Evolutionary conservation across 2,329 filamentous ascomycete genomes (phyloP), one percentile per base, ranked within the genome.

Genomic region (Scytalidium lignicola): DNA sequence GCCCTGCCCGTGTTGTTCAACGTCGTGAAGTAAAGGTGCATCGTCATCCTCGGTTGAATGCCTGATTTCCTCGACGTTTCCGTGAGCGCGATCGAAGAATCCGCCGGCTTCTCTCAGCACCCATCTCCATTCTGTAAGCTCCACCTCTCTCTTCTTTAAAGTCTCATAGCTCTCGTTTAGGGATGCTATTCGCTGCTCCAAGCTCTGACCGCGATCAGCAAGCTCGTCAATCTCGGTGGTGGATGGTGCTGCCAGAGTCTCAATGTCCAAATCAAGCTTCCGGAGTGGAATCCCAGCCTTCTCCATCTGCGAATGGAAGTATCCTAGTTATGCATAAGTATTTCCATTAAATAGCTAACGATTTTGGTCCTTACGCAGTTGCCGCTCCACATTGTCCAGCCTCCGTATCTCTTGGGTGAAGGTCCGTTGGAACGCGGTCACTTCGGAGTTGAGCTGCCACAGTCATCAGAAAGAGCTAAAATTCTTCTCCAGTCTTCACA

Each of bases 111-210:
- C 93, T 56, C 90, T 85, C 51, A 99, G 73, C 46, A 99, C 95
- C 90, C 92, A 97, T 64, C 95, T 87, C 93, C 93, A 97, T 73
- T 99, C 93, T 10, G 88, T 95, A 62, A 99, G 77, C 68, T 99
- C 93, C 52, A 95, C 89, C 74, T 97, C 93, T 50, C 92, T 85
- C 75, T 93, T 96, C 81, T 97, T 97, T 68, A 99, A 73, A 15
- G 90, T 96, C 74, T 99, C 93, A 70, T 99, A 97, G 74, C 91
- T 97, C 66, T 97, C 93, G 67, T 97, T 97, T 54, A 99, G 74
- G 58, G 91, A 92, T 51, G 83, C 85, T 58, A 99, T 83, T 54
- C 93, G 83, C 73, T 95, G 88, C 72, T 99, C 93, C 49, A 99
- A 79, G 69, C 84, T 87, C 72, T 97, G 89, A 67, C 90, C 89